These are phyloP conservation scores for Maudiozyma pseudohumilis DNA, from an alignment of 805 yeast species.

Conservation along the genomic window DNA sequence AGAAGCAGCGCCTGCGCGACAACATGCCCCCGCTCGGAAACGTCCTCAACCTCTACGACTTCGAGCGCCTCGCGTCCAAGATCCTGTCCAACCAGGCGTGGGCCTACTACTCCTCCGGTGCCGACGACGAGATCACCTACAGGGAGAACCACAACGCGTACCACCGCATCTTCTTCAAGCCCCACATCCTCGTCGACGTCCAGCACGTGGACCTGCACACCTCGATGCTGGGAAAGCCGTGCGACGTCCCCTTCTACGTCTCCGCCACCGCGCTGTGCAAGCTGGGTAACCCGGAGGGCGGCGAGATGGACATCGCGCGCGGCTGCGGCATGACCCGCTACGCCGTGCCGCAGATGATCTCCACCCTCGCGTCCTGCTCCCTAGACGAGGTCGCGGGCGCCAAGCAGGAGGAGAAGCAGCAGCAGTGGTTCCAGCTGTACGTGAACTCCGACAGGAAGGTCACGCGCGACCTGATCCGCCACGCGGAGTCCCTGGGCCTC, in stretches of 20 bases:
- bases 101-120: conserved; percentile 87
- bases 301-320: conserved; percentile 76
- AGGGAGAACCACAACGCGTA: conserved; percentile 88
- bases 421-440: conserved; percentile 84
- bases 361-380: conserved; percentile 83
- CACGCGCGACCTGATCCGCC: conserved; percentile 50
- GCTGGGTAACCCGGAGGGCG: conserved; percentile 78
- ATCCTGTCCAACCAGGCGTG: conserved; percentile 73
- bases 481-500: conserved; percentile 65
- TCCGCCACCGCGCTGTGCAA: conserved; percentile 90
- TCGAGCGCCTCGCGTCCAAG: conserved; percentile 75
- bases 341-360: conserved; percentile 70
- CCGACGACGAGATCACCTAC: conserved; percentile 85
- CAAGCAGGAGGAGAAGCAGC: conserved; percentile 47
- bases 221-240: conserved; percentile 60
- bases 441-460: conserved; percentile 69
- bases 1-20: conserved; percentile 25
- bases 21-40: conserved; percentile 60
- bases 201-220: conserved; percentile 59
- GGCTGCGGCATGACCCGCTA: conserved; percentile 66
- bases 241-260: conserved; percentile 73
- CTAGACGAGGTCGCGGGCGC: conserved; percentile 76
- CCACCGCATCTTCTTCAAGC: conserved; percentile 81
- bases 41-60: conserved; percentile 72
- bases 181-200: conserved; percentile 75